Base-by-base conservation (phyloP, 139 green algal species). In the Eudorina sp. region DNA sequence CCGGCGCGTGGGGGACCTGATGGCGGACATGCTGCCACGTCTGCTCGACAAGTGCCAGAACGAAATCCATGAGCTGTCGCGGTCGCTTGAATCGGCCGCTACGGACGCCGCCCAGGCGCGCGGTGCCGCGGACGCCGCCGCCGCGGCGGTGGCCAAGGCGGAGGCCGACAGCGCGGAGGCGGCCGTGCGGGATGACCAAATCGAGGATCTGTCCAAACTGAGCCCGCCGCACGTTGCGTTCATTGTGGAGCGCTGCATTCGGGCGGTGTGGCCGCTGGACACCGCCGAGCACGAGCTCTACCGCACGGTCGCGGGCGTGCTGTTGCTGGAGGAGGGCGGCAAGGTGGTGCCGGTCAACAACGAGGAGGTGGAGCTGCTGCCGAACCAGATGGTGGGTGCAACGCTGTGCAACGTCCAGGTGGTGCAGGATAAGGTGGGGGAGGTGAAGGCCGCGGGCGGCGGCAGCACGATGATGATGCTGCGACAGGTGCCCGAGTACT, bases 241-340 rank as follows among this genome's bases (percentile, higher is more conserved):
- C 45, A 41, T 86, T 9, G 0, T 86, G 60, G 80, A 76, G 27
- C 29, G 60, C 3, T 62, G 27, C 40, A 62, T 86, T 9, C 60
- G 80, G 36, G 48, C 4, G 3, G 19, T 86, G 13, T 86, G 38
- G 27, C 80, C 80, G 41, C 60, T 86, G 41, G 13, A 51, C 29
- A 53, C 43, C 7, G 41, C 43, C 1, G 60, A 77, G 60, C 80
- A 86, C 40, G 27, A 64, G 27, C 41, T 86, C 29, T 45, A 75
- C 19, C 80, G 80, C 41, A 16, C 62, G 13, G 31, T 21, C 4
- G 80, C 80, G 14, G 60, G 62, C 60, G 29, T 38, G 41, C 62
- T 86, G 60, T 43, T 86, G 60, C 43, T 86, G 62, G 60, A 60
- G 27, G 80, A 53, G 4, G 55, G 9, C 18, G 58, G 29, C 31